These are phyloP conservation scores for Medicago truncatula DNA, from an alignment of 306 rosid genomes.

Conservation along the genomic window MtrunA17r5.0-ANR NC_053049.1:29999001-29999500, in stretches of 20 bases:
- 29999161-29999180: too few relatives aligned
- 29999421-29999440: neutral
- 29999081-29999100: too few relatives aligned
- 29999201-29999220: neutral
- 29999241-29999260: slow-evolving; percentile 19
- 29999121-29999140: too few relatives aligned
- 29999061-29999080: too few relatives aligned
- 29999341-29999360: slow-evolving; percentile 69
- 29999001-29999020: slow-evolving; percentile 38
- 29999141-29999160: too few relatives aligned
- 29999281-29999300: slow-evolving; percentile 31
- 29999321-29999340: slow-evolving; percentile 76
- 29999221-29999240: neutral
- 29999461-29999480: neutral
- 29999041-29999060: too few relatives aligned
- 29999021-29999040: slow-evolving; percentile 28
- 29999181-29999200: too few relatives aligned
- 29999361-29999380: slow-evolving; percentile 76
- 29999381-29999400: slow-evolving; percentile 55
- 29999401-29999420: slow-evolving; percentile 22
- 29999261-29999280: neutral
- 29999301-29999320: slow-evolving; percentile 81
- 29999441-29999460: neutral
- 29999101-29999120: too few relatives aligned
- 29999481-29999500: neutral